Conservation (phyloP, 164 flowering plant genomes). For the Aristolochia fimbriata region DNA sequence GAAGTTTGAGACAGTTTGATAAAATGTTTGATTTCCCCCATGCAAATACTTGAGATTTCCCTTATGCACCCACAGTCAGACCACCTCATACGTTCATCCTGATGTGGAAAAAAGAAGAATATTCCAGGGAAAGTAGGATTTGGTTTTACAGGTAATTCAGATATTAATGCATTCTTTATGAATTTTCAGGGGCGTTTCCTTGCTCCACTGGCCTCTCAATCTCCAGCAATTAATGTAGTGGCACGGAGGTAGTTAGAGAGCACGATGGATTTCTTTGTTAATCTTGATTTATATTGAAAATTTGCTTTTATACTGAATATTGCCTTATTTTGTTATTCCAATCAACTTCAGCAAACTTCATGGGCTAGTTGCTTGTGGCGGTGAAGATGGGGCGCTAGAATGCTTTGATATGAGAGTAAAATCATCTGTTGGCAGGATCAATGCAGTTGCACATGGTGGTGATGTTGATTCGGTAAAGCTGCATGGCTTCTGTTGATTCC, state of each 20-base stretch:
- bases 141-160: too few relatives aligned
- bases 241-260: constrained; percentile 49
- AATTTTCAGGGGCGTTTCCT: constrained; percentile 75
- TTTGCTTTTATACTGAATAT: background rate
- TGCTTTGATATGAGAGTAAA: constrained; percentile 83
- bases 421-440: constrained; percentile 76
- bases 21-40: too few relatives aligned
- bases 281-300: background rate
- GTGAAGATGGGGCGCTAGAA: constrained; percentile 94
- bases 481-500: background rate
- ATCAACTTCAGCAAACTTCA: constrained; percentile 53
- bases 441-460: constrained; percentile 59
- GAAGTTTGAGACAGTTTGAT: too few relatives aligned
- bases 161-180: constrained; percentile 7
- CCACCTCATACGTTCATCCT: too few relatives aligned
- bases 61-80: too few relatives aligned
- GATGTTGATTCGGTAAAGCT: constrained; percentile 54
- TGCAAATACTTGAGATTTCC: too few relatives aligned
- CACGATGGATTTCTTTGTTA: background rate
- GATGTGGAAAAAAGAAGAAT: too few relatives aligned
- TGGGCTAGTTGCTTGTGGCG: constrained; percentile 91
- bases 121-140: too few relatives aligned
- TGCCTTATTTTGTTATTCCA: background rate
- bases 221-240: constrained; percentile 82
- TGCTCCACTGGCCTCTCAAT: constrained; percentile 60